These are phyloP conservation scores for Nitzschia sp. DNA, from an alignment of 108 stramenopile species.

Conservation along the genomic window DNA sequence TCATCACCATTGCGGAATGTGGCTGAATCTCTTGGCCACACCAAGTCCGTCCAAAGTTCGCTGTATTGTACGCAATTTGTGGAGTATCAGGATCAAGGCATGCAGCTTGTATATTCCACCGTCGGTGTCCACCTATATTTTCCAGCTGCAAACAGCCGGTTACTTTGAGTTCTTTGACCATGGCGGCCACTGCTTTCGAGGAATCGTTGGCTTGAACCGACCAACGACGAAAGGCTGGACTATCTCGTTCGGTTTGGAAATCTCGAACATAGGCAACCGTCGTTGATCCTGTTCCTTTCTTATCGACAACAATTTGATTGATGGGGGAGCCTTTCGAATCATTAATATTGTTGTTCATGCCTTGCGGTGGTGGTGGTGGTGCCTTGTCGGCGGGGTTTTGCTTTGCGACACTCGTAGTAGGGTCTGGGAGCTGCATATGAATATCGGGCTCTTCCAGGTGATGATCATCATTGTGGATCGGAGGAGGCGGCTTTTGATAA, in stretches of 20 bases:
- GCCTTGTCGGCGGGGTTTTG: neutral
- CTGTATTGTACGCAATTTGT: constrained; percentile 45
- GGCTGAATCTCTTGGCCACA: constrained; percentile 46
- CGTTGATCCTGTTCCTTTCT: constrained; percentile 41
- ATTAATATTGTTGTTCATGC: neutral
- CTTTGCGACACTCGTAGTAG: neutral
- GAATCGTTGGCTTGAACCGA: neutral
- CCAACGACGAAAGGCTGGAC: constrained; percentile 33
- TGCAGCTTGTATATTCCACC: neutral
- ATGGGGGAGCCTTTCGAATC: neutral
- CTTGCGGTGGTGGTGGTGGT: neutral
- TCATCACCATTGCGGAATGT: constrained; percentile 22
- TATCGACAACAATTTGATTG: constrained; percentile 15
- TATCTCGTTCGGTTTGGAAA: constrained; percentile 33
- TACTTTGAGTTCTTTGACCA: constrained; percentile 13
- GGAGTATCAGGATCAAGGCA: constrained; percentile 32
- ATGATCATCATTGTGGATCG: neutral
- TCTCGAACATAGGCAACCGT: constrained; percentile 38
- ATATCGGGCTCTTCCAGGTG: constrained; percentile 11
- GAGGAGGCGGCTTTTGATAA: neutral
- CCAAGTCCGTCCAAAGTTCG: constrained; percentile 33
- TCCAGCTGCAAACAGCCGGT: constrained; percentile 8
- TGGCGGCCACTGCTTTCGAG: neutral
- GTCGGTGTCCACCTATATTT: neutral
- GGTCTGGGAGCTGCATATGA: constrained; percentile 9